Base-by-base conservation (phyloP, 2,329 filamentous ascomycete genomes). In the Metarhizium brunneum region DNA sequence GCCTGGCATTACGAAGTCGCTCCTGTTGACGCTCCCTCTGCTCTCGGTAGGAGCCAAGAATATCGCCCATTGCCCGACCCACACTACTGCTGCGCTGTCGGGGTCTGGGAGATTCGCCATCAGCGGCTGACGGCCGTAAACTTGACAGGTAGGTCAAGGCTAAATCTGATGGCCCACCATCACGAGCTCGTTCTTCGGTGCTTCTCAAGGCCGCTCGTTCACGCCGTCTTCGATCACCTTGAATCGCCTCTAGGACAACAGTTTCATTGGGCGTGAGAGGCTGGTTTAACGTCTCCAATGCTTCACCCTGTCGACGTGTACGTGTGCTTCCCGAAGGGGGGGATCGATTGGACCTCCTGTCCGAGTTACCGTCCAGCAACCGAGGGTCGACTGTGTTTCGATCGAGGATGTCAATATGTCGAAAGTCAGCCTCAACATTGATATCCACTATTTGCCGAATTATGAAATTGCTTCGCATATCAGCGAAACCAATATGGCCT, bases 401-500 rank as follows among this genome's bases (percentile, higher is more conserved):
- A 55, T 86, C 82, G 7, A 79, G 76, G 13, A 86, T 75, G 48
- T 76, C 72, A 18, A 86, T 66, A 57, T 79, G 79, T 54, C 83
- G 76, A 52, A 84, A 79, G 3, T 76, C 77, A 30, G 80, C 77
- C 53, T 82, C 76, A 14, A 76, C 75, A 61, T 85, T 80, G 47
- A 92, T 76, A 32, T 80, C 73, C 35, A 94, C 75, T 36, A 87
- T 79, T 66, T 94, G 89, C 49, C 85, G 83, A 53, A 82, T 78
- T 50, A 79, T 75, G 59, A 90, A 84, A 25, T 85, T 82, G 61
- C 76, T 81, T 35, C 88, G 80, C 52, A 89, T 72, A 68, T 94
- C 89, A 5, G 86, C 86, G 43, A 92, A 76, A 42, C 87, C 89
- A 16, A 92, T 77, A 55, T 84, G 79, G 3, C 86, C 88, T 59